Percentiles rank a stretch among this genome's conserved stretches.
Evolutionary conservation across 305 asterid genomes (phyloP).

Genomic region (Ajuga reptans): DNA sequence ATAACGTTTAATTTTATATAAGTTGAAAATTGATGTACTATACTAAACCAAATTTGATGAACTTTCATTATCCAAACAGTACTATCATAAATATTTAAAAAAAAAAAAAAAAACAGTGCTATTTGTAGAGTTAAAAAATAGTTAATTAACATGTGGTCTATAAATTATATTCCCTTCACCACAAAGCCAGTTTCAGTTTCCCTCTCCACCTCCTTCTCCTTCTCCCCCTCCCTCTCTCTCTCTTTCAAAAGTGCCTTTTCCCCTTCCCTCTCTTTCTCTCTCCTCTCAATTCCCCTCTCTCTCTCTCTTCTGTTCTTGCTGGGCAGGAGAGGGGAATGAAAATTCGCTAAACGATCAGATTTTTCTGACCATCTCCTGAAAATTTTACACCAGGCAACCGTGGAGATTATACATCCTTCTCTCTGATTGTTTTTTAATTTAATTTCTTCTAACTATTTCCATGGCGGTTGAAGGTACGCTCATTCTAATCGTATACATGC

Average conservation of each 20-base stretch:
- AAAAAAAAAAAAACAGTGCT: neutral
- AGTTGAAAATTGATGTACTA: no score
- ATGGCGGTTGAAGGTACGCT: slow-evolving; percentile 38
- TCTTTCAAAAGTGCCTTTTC: slow-evolving; percentile 34
- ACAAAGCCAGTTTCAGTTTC: slow-evolving; percentile 30
- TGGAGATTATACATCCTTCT: neutral
- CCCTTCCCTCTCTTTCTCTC: slow-evolving; percentile 4
- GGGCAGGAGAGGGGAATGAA: slow-evolving; percentile 31
- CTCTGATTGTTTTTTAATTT: neutral
- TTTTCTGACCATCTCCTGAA: slow-evolving; percentile 17
- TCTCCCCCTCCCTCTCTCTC: slow-evolving; percentile 19
- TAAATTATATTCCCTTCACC: slow-evolving; percentile 40
- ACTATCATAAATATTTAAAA: neutral
- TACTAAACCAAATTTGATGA: no score
- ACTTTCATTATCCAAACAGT: no score
- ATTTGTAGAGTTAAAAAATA: neutral
- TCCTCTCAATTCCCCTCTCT: slow-evolving; percentile 6
- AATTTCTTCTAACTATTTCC: neutral
- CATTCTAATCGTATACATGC: neutral
- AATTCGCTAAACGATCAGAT: neutral
- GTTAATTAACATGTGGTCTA: slow-evolving; percentile 27
- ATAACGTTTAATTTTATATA: no score
- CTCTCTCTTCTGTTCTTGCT: slow-evolving; percentile 32
- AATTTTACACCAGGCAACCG: neutral
- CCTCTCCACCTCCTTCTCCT: slow-evolving; percentile 29